phyloP scores from a whole-genome alignment of 192 early-diverging fungal species.

The Funneliformis mosseae region DNA sequence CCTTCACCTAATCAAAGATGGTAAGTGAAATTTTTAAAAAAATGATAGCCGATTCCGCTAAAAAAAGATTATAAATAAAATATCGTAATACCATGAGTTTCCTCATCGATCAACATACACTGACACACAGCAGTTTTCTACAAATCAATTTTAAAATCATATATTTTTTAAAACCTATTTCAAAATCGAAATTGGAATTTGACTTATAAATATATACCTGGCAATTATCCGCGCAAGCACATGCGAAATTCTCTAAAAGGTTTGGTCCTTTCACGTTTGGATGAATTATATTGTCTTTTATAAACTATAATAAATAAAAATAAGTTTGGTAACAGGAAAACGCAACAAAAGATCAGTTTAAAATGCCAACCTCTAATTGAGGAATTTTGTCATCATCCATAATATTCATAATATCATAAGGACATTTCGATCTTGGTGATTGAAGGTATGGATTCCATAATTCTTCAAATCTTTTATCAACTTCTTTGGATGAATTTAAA shows the following conservation, averaged over 20 bases:
- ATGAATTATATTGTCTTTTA: background rate
- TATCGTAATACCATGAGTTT: background rate
- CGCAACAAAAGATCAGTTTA: background rate
- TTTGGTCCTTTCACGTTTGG: background rate
- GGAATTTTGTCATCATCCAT: slow-evolving; percentile 17
- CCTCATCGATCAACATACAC: background rate
- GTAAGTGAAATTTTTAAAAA: background rate
- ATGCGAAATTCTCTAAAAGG: background rate
- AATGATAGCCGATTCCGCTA: background rate
- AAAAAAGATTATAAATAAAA: background rate
- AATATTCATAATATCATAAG: slow-evolving; percentile 19
- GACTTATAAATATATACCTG: background rate
- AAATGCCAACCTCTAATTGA: slow-evolving; percentile 11
- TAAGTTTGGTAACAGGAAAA: background rate
- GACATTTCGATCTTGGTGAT: background rate
- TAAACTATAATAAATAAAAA: slow-evolving; percentile 6
- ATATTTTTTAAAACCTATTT: too few relatives aligned
- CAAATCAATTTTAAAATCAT: background rate
- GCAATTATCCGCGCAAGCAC: slow-evolving; percentile 21
- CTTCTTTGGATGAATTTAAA: background rate
- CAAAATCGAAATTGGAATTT: background rate
- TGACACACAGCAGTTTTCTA: background rate
- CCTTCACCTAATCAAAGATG: background rate
- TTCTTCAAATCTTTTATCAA: slow-evolving; percentile 6
- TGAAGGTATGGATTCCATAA: background rate